phyloP scores from a whole-genome alignment of 2,329 filamentous ascomycete species.

The Geosmithia putterillii region DNA sequence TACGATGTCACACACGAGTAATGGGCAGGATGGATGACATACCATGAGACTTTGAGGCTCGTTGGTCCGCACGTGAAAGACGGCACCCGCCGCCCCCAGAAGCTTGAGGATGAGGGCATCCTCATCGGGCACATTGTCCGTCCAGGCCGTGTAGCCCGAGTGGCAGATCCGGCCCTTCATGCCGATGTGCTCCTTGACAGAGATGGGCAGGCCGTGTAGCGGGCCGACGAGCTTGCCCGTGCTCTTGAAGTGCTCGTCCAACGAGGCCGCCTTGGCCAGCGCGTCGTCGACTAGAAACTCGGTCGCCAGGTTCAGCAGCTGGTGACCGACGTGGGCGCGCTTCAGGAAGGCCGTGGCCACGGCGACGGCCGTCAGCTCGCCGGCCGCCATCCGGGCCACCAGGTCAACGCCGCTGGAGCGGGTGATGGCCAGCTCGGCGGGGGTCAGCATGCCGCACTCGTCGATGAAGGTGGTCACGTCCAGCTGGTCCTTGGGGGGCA shows the following conservation, averaged over 20 bases:
- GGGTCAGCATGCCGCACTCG: constrained; percentile 28
- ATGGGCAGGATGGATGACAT: neutral
- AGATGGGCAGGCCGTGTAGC: constrained; percentile 47
- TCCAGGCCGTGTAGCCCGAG: constrained; percentile 19
- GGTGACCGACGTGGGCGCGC: constrained; percentile 6
- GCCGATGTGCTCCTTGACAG: constrained; percentile 25
- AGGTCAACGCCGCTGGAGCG: constrained; percentile 29
- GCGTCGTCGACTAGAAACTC: constrained; percentile 39
- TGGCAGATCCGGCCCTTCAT: constrained; percentile 32
- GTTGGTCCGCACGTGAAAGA: constrained; percentile 59
- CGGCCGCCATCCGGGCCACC: constrained; percentile 8
- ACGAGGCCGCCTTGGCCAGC: constrained; percentile 23
- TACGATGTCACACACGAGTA: neutral
- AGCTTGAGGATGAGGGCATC: neutral
- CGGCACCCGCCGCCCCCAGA: constrained; percentile 39
- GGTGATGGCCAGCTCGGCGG: constrained; percentile 34
- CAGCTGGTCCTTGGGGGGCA: neutral
- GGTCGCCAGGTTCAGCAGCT: constrained; percentile 23
- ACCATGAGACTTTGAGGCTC: constrained; percentile 45
- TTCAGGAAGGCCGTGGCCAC: constrained; percentile 15
- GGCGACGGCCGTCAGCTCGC: constrained; percentile 9
- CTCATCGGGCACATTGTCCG: neutral
- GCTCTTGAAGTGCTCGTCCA: constrained; percentile 28
- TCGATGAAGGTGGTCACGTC: constrained; percentile 20
- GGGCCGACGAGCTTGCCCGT: constrained; percentile 37